phyloP scores from a whole-genome alignment of 257 asterid genomes.

The Solanum arcanum region DNA sequence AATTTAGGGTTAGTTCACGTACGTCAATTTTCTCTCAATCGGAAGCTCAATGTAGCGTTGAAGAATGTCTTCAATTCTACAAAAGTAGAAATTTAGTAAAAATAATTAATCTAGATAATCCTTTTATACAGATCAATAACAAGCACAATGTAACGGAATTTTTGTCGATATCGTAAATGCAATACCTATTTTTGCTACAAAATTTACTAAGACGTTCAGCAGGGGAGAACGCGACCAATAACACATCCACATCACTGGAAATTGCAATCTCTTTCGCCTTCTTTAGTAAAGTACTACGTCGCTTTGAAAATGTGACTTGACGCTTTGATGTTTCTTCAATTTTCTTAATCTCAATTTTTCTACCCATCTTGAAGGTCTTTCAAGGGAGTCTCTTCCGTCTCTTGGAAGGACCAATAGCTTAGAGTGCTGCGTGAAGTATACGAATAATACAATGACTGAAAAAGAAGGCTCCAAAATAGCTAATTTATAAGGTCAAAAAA shows the following conservation, averaged over 20 bases:
- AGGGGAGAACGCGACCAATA: slow-evolving; percentile 44
- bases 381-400: neutral
- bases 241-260: slow-evolving; percentile 39
- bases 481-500: too few species aligned
- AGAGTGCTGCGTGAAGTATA: too few species aligned
- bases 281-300: slow-evolving; percentile 39
- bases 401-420: too few species aligned
- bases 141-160: neutral
- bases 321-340: slow-evolving; percentile 6
- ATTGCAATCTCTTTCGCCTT: slow-evolving; percentile 31
- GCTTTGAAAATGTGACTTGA: slow-evolving; percentile 61
- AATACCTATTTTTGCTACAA: slow-evolving; percentile 20
- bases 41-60: slow-evolving; percentile 26
- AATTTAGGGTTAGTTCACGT: neutral
- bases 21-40: slow-evolving; percentile 31
- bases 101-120: neutral
- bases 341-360: neutral
- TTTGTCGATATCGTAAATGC: neutral
- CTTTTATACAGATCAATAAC: neutral
- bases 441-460: too few species aligned
- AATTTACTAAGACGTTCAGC: slow-evolving; percentile 47
- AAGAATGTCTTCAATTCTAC: slow-evolving; percentile 47
- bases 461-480: too few species aligned
- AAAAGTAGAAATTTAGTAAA: neutral
- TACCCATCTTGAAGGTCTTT: neutral